These are phyloP conservation scores for Prinsepia uniflora DNA, from an alignment of 306 rosid genomes.

Conservation along the genomic window DNA sequence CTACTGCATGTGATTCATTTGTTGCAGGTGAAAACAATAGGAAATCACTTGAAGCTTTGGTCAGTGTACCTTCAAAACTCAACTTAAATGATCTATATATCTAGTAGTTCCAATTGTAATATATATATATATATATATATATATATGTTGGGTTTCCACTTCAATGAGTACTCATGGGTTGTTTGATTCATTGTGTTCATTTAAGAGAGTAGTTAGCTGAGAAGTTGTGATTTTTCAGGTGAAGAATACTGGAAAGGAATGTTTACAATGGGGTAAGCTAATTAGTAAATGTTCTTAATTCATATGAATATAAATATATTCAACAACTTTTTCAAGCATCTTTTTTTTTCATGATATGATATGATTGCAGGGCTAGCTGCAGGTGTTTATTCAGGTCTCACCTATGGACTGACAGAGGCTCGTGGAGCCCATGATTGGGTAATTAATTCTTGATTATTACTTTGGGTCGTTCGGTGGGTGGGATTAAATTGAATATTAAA, in stretches of 20 bases:
- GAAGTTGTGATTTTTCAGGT: constrained; percentile 40
- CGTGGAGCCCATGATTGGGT: constrained; percentile 92
- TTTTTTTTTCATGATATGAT: no score
- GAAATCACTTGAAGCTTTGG: constrained; percentile 81
- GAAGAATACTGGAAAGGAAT: constrained; percentile 73
- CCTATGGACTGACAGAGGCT: constrained; percentile 80
- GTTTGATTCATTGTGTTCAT: no score
- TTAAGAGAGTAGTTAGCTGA: not conserved
- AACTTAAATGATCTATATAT: no score
- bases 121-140: no score
- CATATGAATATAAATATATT: not conserved
- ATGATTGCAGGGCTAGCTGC: constrained; percentile 64
- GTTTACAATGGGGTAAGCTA: constrained; percentile 72
- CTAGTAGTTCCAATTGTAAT: not conserved
- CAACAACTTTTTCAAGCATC: not conserved
- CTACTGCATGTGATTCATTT: no score
- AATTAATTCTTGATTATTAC: no score
- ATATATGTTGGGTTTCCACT: no score
- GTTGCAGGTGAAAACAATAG: constrained; percentile 66
- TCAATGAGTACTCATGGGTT: no score
- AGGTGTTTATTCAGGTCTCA: constrained; percentile 75
- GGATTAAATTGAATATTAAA: no score
- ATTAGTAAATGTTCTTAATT: not conserved
- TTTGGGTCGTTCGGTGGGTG: no score
- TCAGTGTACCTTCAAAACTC: constrained; percentile 30